A percentile compares a stretch with the other conserved stretches of the same genome.
phyloP scores from a whole-genome alignment of 306 rosid genomes.

The Hippophae tibetana region DNA sequence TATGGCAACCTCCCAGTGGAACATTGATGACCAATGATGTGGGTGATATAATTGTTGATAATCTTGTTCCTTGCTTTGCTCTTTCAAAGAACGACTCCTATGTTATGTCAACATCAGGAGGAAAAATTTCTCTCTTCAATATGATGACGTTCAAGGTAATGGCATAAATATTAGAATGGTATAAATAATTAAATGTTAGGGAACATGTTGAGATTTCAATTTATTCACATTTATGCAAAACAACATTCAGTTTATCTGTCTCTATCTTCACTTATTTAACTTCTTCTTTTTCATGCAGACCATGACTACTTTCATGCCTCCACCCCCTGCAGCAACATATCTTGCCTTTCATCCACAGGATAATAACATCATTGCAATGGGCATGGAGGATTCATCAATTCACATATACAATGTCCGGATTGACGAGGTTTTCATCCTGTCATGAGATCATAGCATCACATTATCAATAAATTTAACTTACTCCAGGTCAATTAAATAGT shows the following conservation, averaged over 20 bases:
- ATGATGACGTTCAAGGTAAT: conserved; percentile 26
- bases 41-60: neutral
- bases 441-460: too few relatives aligned
- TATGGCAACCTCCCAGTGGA: conserved; percentile 19
- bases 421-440: conserved; percentile 12
- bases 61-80: conserved; percentile 18
- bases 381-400: conserved; percentile 27
- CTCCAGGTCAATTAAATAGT: conserved; percentile 1
- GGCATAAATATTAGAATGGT: too few relatives aligned
- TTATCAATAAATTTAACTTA: neutral
- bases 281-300: conserved; percentile 14
- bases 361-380: conserved; percentile 30
- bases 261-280: conserved; percentile 4
- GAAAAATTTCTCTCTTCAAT: conserved; percentile 25
- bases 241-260: neutral
- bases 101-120: conserved; percentile 36
- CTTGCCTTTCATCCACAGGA: conserved; percentile 25
- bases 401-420: conserved; percentile 13
- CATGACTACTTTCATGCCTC: conserved; percentile 13
- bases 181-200: too few relatives aligned
- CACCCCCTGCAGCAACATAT: conserved; percentile 31
- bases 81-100: conserved; percentile 26
- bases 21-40: conserved; percentile 26
- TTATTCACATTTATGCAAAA: neutral
- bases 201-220: neutral